Evolutionary conservation across 139 green algal species (phyloP).

Genomic region (Chlorella sp.): DNA sequence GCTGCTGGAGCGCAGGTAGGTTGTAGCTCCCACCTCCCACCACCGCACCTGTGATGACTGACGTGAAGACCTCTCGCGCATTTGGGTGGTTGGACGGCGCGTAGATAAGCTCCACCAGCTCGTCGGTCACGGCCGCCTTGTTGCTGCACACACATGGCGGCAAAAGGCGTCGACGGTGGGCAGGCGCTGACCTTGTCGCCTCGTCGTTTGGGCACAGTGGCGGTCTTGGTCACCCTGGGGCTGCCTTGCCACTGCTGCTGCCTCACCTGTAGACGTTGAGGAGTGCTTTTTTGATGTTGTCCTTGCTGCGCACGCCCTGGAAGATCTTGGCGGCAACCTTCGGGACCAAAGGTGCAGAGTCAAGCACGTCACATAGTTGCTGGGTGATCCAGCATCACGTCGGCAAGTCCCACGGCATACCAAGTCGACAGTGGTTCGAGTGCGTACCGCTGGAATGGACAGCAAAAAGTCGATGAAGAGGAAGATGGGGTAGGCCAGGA

Average conservation of each 20-base stretch:
- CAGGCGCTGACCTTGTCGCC: too few species aligned
- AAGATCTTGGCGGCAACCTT: neutral
- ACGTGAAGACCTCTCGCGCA: slow-evolving; percentile 83
- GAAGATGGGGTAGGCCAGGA: slow-evolving; percentile 72
- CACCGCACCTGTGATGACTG: slow-evolving; percentile 66
- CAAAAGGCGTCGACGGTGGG: neutral
- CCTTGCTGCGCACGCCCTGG: neutral
- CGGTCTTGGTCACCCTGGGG: too few species aligned
- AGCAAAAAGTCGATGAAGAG: slow-evolving; percentile 87
- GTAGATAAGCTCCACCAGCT: slow-evolving; percentile 73
- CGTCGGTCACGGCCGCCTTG: slow-evolving; percentile 74
- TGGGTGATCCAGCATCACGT: too few species aligned
- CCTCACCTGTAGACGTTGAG: slow-evolving; percentile 14
- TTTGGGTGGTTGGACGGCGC: slow-evolving; percentile 48
- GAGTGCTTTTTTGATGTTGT: slow-evolving; percentile 19
- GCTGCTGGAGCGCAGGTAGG: too few species aligned
- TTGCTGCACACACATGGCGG: slow-evolving; percentile 17
- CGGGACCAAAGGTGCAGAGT: too few species aligned
- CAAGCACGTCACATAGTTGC: too few species aligned
- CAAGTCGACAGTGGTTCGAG: too few species aligned
- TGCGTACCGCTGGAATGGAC: slow-evolving; percentile 46
- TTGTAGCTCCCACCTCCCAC: too few species aligned
- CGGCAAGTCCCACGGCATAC: too few species aligned
- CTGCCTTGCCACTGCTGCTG: too few species aligned
- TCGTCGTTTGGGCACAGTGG: too few species aligned